A percentile compares a stretch with the other conserved stretches of the same genome.
phyloP scores from a whole-genome alignment of 257 asterid genomes.

The Salvia rosmarinus region DNA sequence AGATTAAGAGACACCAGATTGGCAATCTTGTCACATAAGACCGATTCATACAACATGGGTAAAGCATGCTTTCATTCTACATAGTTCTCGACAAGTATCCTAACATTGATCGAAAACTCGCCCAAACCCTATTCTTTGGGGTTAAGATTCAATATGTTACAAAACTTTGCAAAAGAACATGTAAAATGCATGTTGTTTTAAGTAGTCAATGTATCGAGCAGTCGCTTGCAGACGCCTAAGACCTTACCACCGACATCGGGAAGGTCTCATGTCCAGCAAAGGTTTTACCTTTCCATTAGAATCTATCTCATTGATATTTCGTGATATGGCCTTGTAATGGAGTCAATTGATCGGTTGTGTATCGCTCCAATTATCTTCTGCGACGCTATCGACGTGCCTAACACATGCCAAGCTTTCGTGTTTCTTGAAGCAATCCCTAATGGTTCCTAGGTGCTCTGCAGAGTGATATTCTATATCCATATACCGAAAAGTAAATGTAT shows the following conservation, averaged over 20 bases:
- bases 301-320: conserved; percentile 54
- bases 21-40: conserved; percentile 18
- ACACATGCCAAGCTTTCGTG: conserved; percentile 60
- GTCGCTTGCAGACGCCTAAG: conserved; percentile 59
- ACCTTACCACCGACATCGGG: conserved; percentile 79
- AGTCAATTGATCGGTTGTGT: conserved; percentile 48
- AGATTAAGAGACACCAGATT: conserved; percentile 6
- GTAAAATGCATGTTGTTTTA: conserved; percentile 30
- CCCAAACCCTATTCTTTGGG: not conserved
- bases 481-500: conserved; percentile 42
- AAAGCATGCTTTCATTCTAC: not conserved
- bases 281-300: conserved; percentile 58
- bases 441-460: conserved; percentile 69
- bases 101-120: conserved; percentile 7
- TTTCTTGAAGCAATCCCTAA: conserved; percentile 48
- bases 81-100: conserved; percentile 8
- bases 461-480: conserved; percentile 81
- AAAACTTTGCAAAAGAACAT: conserved; percentile 6
- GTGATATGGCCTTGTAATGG: conserved; percentile 76
- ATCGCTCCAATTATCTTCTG: conserved; percentile 74
- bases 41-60: not conserved
- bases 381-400: conserved; percentile 53
- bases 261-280: conserved; percentile 61
- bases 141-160: not conserved
- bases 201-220: conserved; percentile 85